Conservation (phyloP, 1,284 basidiomycete genomes). For the Golubevia pallescens region DNA sequence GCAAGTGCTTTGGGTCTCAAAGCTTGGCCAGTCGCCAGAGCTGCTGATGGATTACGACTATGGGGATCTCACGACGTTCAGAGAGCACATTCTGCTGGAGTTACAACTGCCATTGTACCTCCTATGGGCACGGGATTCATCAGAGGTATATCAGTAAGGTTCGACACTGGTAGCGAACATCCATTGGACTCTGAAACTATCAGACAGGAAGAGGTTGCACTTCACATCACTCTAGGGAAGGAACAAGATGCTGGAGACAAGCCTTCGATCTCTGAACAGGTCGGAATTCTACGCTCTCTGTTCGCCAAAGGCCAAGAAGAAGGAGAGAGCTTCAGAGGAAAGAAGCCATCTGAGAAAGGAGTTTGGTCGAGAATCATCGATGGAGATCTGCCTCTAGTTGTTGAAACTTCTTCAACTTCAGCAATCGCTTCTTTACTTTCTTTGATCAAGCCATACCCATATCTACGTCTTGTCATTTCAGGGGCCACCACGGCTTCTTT, state of each 20-base stretch:
- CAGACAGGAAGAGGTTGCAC: slow-evolving; percentile 26
- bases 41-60: slow-evolving; percentile 38
- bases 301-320: slow-evolving; percentile 9
- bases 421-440: slow-evolving; percentile 29
- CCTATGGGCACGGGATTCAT: slow-evolving; percentile 29
- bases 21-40: slow-evolving; percentile 21
- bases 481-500: slow-evolving; percentile 30
- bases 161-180: slow-evolving; percentile 35
- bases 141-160: slow-evolving; percentile 36
- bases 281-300: slow-evolving; percentile 31
- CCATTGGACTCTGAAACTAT: slow-evolving; percentile 26
- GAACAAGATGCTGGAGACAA: slow-evolving; percentile 18
- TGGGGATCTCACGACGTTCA: slow-evolving; percentile 45
- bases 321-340: background rate
- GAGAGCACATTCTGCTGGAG: slow-evolving; percentile 43
- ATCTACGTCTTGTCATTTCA: slow-evolving; percentile 31
- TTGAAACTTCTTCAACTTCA: slow-evolving; percentile 25
- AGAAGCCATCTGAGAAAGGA: background rate
- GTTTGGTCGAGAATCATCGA: slow-evolving; percentile 25
- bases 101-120: slow-evolving; percentile 29
- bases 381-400: slow-evolving; percentile 43
- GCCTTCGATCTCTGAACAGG: slow-evolving; percentile 24
- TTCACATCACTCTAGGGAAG: slow-evolving; percentile 28
- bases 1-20: background rate
- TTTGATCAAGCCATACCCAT: slow-evolving; percentile 20